phyloP scores from a whole-genome alignment of 1,284 basidiomycete species.

The Naganishia sp. region DNA sequence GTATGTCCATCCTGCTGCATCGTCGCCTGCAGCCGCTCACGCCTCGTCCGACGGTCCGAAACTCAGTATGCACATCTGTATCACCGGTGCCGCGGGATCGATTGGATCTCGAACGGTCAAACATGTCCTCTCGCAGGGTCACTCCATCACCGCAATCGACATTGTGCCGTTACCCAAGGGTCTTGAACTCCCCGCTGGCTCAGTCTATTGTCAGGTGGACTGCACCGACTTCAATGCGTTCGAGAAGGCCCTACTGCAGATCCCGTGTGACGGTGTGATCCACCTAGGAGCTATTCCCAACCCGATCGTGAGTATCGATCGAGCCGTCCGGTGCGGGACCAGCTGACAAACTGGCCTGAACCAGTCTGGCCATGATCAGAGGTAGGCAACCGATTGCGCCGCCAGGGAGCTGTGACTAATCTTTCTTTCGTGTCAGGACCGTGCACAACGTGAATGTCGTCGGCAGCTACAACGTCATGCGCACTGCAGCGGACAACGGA shows the following conservation, averaged over 20 bases:
- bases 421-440: background rate
- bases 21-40: too few species aligned
- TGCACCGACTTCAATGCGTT: slow-evolving; percentile 39
- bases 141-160: slow-evolving; percentile 47
- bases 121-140: slow-evolving; percentile 40
- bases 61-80: slow-evolving; percentile 41
- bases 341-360: too few species aligned
- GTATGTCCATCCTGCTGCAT: too few species aligned
- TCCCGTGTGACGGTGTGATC: slow-evolving; percentile 46
- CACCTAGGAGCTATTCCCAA: slow-evolving; percentile 52
- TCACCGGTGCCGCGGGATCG: slow-evolving; percentile 49
- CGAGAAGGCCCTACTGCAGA: slow-evolving; percentile 38
- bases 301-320: slow-evolving; percentile 40
- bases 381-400: too few species aligned
- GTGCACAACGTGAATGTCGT: slow-evolving; percentile 52
- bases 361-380: too few species aligned
- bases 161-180: slow-evolving; percentile 38
- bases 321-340: too few species aligned
- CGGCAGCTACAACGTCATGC: slow-evolving; percentile 46
- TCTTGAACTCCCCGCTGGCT: slow-evolving; percentile 27
- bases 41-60: too few species aligned
- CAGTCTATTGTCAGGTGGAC: slow-evolving; percentile 40
- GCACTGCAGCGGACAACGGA: slow-evolving; percentile 46
- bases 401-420: too few species aligned
- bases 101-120: slow-evolving; percentile 39